Base-by-base conservation (phyloP, 768 basidiomycete genomes). In the Russula lepida region DNA sequence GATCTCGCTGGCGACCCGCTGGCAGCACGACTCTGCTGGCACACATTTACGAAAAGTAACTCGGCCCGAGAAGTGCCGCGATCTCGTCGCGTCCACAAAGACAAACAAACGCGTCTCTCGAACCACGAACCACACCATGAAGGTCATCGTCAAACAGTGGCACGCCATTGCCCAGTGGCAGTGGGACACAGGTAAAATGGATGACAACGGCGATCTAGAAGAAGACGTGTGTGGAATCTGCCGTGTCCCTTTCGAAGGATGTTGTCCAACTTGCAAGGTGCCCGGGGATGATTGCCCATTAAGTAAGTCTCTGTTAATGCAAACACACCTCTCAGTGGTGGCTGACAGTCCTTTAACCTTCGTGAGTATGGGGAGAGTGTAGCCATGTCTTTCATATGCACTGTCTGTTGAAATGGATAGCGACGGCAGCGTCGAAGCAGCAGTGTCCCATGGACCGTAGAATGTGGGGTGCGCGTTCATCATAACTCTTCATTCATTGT, bases 361-460 rank as follows among this genome's bases (percentile, higher is more conserved):
- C 30, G 6, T 13, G 65, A 98, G 95, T 98, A 56, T 98, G 94
- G 92, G 97, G 97, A 35, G 87, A 97, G 74, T 99, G 95, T 70
- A 92, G 85, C 6, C 97, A 98, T 71, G 85, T 97, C 59, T 99
- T 98, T 70, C 97, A 99, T 71, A 94, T 98, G 92, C 95, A 99
- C 72, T 98, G 95, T 74, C 75, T 99, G 13, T 79, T 95, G 65
- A 97, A 98, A 72, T 99, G 97, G 97, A 83, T 98, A 62, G 86
- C 86, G 4, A 95, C 94, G 0, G 76, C 84, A 5, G 84, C 89
- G 15, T 94, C 90, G 37, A 98, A 98, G 72, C 86, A 89, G 67
- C 92, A 95, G 67, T 99, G 97, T 78, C 97, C 97, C n/a, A 95
- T 99, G 92, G 95, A 98, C 70, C 79, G 97, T 32, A 77, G 92